Percentiles rank a stretch among this genome's conserved stretches.
These are phyloP conservation scores for Trypanosoma vivax DNA, from an alignment of 208 protist species.

Conservation along the genomic window DNA sequence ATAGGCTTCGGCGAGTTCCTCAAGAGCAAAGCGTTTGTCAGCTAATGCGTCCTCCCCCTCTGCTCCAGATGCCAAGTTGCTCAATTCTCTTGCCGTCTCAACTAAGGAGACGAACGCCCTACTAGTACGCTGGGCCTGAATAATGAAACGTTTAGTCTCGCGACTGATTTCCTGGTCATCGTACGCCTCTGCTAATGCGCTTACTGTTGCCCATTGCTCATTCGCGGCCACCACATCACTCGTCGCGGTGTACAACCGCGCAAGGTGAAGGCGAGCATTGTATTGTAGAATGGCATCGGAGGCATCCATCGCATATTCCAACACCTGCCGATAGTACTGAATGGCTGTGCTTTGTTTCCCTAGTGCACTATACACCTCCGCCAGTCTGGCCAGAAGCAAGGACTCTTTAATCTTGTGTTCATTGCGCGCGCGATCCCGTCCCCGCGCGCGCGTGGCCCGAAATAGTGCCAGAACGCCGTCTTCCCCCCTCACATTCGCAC, in stretches of 20 bases:
- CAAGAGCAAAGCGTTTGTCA: conserved; percentile 73
- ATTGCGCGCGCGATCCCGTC: conserved; percentile 14
- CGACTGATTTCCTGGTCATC: conserved; percentile 77
- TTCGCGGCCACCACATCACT: conserved; percentile 35
- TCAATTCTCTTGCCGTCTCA: conserved; percentile 63
- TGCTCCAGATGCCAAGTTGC: conserved; percentile 41
- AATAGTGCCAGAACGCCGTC: no score
- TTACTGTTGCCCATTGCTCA: conserved; percentile 71
- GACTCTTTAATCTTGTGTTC: conserved; percentile 50
- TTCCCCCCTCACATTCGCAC: no score
- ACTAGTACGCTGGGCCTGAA: conserved; percentile 53
- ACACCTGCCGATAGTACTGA: conserved; percentile 68
- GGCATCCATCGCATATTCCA: conserved; percentile 59
- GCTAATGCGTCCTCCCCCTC: conserved; percentile 62
- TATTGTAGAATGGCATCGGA: conserved; percentile 73
- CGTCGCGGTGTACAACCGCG: conserved; percentile 60
- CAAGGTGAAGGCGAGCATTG: conserved; percentile 65
- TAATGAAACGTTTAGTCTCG: conserved; percentile 83
- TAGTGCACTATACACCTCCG: conserved; percentile 68
- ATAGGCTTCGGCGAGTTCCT: conserved; percentile 73
- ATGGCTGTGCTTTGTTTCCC: conserved; percentile 63
- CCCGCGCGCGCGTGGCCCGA: background rate
- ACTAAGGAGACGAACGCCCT: conserved; percentile 65
- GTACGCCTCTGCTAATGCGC: conserved; percentile 71
- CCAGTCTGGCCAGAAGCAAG: conserved; percentile 66